Base-by-base conservation (phyloP, 2,329 filamentous ascomycete genomes). In the Aspergillus transmontanensis region DNA sequence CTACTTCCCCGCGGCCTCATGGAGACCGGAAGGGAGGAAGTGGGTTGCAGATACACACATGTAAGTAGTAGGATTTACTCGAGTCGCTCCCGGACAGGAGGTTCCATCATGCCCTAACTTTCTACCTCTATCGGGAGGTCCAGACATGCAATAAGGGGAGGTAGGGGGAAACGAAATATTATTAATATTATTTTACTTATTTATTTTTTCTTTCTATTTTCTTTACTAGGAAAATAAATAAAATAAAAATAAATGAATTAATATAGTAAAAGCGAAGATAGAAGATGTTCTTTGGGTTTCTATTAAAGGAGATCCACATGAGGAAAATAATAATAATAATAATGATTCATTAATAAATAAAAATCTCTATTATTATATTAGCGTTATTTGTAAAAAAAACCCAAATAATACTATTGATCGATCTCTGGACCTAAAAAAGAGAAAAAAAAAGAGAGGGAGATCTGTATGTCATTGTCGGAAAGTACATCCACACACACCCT, bases 1-100 rank as follows among this genome's bases (percentile, higher is more conserved):
- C n/a, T 60, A 45, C 60, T 69, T 71, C 69, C 69, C 64, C 67
- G 68, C 67, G 61, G 43, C 61, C 66, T 65, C 64, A 64, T 68
- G 56, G 63, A 50, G 56, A 46, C 12, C 28, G 45, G 26, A 46
- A 48, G 56, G 41, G 59, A 53, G 54, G 54, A 59, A 54, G 53
- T 41, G 58, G 48, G 63, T 56, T 63, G 58, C 59, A 61, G 58
- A 53, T 48, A 21, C 14, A 51, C 28, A 32, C 26, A 51, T 51
- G 48, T 51, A 51, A 48, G 45, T 48, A 48, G 43, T 48, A 23
- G 45, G 39, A 41, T n/a, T 41, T 14, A 26, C 45, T 48, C 4
- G 23, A 19, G 39, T n/a, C 39, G 21, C 48, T 51, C 21, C n/a
- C 26, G 9, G 48, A 34, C 23, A 50, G 48, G 28, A 51, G 48